Evolutionary conservation across 306 rosid genomes (phyloP), one percentile per base, ranked within the genome.

Genomic region (Carpinus viminea): DNA sequence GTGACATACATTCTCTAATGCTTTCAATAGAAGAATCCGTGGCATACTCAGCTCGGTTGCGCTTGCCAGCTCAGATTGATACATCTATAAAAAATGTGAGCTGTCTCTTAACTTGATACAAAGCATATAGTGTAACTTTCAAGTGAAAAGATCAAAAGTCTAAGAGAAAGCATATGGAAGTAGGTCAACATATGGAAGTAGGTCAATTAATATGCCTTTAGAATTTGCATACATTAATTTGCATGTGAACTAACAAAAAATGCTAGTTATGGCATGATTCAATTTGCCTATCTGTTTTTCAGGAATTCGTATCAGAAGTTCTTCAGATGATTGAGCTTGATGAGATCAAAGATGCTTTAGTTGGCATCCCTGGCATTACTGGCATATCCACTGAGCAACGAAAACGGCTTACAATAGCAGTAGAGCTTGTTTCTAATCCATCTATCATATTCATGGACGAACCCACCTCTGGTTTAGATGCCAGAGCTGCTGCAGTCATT

Each of bases 11-110:
- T 68, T 87, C 90, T 76, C 87, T 89, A 8, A 47, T 74, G 46
- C 83, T 90, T 62, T 86, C 91, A 7, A 86, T 88, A 5, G 79
- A 78, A 15, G 93, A 90, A 55, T 90, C 93, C 2, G 62, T 90
- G 4, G 50, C 78, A 79, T 90, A 80, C 69, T 87, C 93, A 15
- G 93, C 93, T 16, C 74, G 93, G 93, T 81, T 90, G 34, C 90
- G 93, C 43, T 86, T 89, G 79, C 88, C 91, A 57, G 62, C 74
- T 59, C 79, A 74, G 79, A 82, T 81, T 68, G 82, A 74, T 21
- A 74, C 4, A 21, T 13, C 12, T 56, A 78, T 79, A 11, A 83
- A 75, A 78, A 12, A 59, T 26, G 82, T 83, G 60, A 83, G 43
- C 5, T 38, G 79, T 8, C 28, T 41, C 34, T n/a, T 36, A 8